Evolutionary conservation across 2,329 filamentous ascomycete species (phyloP), one percentile per base, ranked within the genome.

Genomic region (Exophiala sp.): DNA sequence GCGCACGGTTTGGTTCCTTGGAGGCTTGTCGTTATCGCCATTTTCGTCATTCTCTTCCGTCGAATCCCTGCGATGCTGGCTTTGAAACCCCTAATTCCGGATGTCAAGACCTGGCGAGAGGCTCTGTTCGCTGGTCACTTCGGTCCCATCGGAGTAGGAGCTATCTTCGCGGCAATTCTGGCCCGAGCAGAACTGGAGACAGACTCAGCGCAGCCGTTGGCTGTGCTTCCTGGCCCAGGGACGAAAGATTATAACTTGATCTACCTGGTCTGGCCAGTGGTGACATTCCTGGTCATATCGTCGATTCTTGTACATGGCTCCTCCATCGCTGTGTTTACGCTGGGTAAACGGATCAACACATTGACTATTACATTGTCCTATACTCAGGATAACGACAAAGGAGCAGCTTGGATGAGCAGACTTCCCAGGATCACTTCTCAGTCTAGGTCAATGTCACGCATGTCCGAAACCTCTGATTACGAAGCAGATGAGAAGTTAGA

Each of bases 281-380:
- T 89, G 0, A 90, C 89, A 0, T 99, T 99, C 71, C 76, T 99
- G 65, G 92, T 99, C 57, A 89, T 99, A 49, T 81, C 88, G 3
- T 99, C 94, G 10, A 99, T 99, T 65, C 73, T 97, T 35, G 89
- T 99, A 1, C 94, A 99, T 66, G 94, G 94, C 18, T 97, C 94
- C n/a, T 97, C 94, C 0, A 88, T 99, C 63, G 94, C 94, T 4
- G 94, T 99, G 7, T 99, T 99, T 65, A 97, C 94, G 0, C 82
- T 99, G 1, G 94, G 94, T 65, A 99, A 97, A 72, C 91, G 89
- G 57, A 99, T 99, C 81, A 97, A 97, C 74, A 97, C 94, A 0
- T 75, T 99, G 62, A 91, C 89, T 1, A 79, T 99, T 57, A 96
- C 94, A 51, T 89, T 99, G 82, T 96, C 94, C 0, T 99, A 97